Conservation (phyloP, 2,329 filamentous ascomycete genomes). For the Colletotrichum magnum region DNA sequence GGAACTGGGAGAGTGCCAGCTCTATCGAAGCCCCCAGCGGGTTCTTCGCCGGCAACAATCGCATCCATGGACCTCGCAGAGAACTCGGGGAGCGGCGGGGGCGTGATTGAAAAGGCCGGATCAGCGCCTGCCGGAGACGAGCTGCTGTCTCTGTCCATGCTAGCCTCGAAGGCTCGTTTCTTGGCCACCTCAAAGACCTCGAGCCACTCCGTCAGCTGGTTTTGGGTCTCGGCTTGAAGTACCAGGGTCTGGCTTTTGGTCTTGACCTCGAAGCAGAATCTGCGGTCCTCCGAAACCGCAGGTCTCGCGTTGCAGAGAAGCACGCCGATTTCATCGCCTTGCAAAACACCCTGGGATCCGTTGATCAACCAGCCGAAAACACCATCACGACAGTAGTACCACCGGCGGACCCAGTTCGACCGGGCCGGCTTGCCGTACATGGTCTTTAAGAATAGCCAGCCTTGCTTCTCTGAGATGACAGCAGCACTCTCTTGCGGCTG, state of each 20-base stretch:
- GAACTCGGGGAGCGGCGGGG: constrained; percentile 90
- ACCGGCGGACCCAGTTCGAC: constrained; percentile 90
- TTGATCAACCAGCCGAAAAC: constrained; percentile 97
- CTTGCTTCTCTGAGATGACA: constrained; percentile 85
- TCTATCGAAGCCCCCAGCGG: constrained; percentile 65
- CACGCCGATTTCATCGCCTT: constrained; percentile 96
- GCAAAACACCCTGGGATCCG: constrained; percentile 87
- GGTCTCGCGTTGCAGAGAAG: constrained; percentile 93
- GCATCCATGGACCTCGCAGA: constrained; percentile 83
- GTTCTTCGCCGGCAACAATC: constrained; percentile 68
- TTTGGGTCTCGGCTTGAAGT: constrained; percentile 93
- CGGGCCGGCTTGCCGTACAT: constrained; percentile 89
- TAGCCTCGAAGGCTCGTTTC: constrained; percentile 87
- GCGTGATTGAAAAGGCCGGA: constrained; percentile 92
- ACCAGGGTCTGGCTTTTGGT: constrained; percentile 94
- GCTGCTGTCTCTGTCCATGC: constrained; percentile 65
- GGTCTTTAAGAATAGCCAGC: constrained; percentile 90
- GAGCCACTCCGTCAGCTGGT: constrained; percentile 94
- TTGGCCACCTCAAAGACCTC: constrained; percentile 95
- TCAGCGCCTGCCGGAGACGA: constrained; percentile 67
- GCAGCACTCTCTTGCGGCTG: constrained; percentile 67
- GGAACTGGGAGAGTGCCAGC: constrained; percentile 76
- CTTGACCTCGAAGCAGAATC: constrained; percentile 99
- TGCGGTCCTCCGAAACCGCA: constrained; percentile 90
- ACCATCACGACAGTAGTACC: constrained; percentile 96